phyloP scores from a whole-genome alignment of 768 basidiomycete genomes.

The Naematelia encephala region DNA sequence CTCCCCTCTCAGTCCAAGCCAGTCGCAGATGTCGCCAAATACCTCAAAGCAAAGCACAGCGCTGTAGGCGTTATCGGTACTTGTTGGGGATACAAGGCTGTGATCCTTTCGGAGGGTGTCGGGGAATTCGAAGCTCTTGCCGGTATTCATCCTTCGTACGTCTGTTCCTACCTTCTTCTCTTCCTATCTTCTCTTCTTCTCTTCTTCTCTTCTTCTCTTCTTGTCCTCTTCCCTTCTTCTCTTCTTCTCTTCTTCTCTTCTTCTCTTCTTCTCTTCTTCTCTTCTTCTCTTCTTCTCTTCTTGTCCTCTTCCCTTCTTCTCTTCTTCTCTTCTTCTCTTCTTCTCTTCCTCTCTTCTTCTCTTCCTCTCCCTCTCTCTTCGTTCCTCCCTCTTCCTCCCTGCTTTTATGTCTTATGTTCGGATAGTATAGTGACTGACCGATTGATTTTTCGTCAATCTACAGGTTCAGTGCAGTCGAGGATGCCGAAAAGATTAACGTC shows the following conservation, averaged over 20 bases:
- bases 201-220: constrained; percentile 2
- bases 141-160: constrained; percentile 58
- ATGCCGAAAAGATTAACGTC: constrained; percentile 57
- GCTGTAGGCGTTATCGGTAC: constrained; percentile 36
- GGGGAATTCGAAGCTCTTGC: constrained; percentile 50
- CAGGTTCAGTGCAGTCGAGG: constrained; percentile 49
- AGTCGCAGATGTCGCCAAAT: constrained; percentile 15
- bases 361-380: not conserved
- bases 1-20: constrained; percentile 13
- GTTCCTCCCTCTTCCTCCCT: not conserved
- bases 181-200: constrained; percentile 53
- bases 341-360: not conserved
- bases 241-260: not conserved
- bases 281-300: not conserved
- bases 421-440: too few relatives aligned
- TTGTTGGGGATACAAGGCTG: constrained; percentile 44
- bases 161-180: constrained; percentile 1
- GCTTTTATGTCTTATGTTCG: not conserved
- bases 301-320: not conserved
- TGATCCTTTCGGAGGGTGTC: constrained; percentile 11
- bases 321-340: not conserved
- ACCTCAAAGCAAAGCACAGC: constrained; percentile 17
- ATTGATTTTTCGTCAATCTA: too few relatives aligned
- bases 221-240: not conserved
- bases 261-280: constrained; percentile 21